Base-by-base conservation (phyloP, 257 asterid species). In the Lantana camara region DNA sequence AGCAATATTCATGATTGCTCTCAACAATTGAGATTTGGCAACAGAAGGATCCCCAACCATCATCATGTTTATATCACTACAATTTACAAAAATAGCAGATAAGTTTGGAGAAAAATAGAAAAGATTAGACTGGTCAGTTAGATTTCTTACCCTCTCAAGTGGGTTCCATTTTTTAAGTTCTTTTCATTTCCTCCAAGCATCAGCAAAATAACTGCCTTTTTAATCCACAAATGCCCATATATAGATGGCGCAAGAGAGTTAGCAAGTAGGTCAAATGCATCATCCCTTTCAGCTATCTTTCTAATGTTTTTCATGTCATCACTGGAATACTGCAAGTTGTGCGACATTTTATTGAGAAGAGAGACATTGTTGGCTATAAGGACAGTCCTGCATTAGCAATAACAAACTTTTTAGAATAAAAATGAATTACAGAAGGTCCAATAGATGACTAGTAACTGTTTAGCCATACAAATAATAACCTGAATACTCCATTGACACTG, bases 1-100 rank as follows among this genome's bases (percentile, higher is more conserved):
- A 62, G 99, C 97, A 66, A 93, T 90, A 71, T 87, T 87, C 90
- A 93, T 87, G 62, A 93, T 90, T 50, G 99, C 97, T 81, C 99
- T 86, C 75, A 90, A 77, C 60, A 93, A 80, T 75, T 93, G 99
- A 78, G 99, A 93, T 80, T 93, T 93, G 40, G 99, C 97, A 71
- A 93, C 97, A 75, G 96, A 93, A 57, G 99, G 99, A 78, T 93
- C 99, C 1, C 97, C 99, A 61, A 93, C 97, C 97, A 93, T 93
- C 99, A 93, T 93, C 99, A 93, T 87, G 76, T 93, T 93, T 76
- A 93, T 90, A 75, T 93, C 97, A 73, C 99, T 93, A 51, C 16
- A n/a, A 68, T 64, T 78, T 57, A 56, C 42, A 24, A 78, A 57
- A 59, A 52, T 52, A 68, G 46, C 51, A 20, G 2, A 41, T 17